Percentiles rank a stretch among this genome's conserved stretches.
These are phyloP conservation scores for Ceratocystis huliohia DNA, from an alignment of 2,329 filamentous ascomycete genomes.

Conservation along the genomic window DNA sequence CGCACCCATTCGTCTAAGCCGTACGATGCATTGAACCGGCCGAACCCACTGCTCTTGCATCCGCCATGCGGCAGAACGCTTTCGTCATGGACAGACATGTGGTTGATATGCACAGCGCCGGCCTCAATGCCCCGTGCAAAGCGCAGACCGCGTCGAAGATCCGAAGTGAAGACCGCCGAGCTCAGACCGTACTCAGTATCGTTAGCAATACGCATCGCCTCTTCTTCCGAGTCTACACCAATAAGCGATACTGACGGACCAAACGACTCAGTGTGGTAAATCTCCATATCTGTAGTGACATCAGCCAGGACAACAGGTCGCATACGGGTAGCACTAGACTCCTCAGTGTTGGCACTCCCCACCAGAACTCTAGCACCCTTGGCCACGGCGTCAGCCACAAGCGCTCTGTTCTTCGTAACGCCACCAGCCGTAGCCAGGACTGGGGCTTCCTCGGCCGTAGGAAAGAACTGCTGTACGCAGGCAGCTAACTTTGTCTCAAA, in stretches of 20 bases:
- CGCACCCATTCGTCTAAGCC: conserved; percentile 50
- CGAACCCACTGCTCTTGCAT: conserved; percentile 50
- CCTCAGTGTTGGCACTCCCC: conserved; percentile 29
- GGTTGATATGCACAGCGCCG: conserved; percentile 56
- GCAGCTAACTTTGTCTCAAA: conserved; percentile 36
- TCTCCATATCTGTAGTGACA: conserved; percentile 52
- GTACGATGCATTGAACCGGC: conserved; percentile 42
- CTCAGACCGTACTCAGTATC: conserved; percentile 69
- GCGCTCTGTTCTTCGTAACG: conserved; percentile 50
- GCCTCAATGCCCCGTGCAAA: conserved; percentile 53
- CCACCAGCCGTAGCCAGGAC: conserved; percentile 58
- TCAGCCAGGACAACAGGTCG: conserved; percentile 55
- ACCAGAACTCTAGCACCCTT: conserved; percentile 49
- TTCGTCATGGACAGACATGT: conserved; percentile 54
- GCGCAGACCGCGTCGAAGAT: conserved; percentile 46
- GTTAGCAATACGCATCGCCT: conserved; percentile 62
- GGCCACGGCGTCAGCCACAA: conserved; percentile 53
- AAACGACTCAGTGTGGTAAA: conserved; percentile 65
- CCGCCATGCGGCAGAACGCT: conserved; percentile 52
- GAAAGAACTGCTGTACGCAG: conserved; percentile 33
- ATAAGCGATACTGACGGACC: conserved; percentile 61
- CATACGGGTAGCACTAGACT: conserved; percentile 33
- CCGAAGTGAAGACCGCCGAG: conserved; percentile 58
- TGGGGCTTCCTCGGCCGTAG: conserved; percentile 49
- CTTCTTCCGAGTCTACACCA: conserved; percentile 53